phyloP scores from a whole-genome alignment of 192 early-diverging fungal species.

The Coemansia sp. region DNA sequence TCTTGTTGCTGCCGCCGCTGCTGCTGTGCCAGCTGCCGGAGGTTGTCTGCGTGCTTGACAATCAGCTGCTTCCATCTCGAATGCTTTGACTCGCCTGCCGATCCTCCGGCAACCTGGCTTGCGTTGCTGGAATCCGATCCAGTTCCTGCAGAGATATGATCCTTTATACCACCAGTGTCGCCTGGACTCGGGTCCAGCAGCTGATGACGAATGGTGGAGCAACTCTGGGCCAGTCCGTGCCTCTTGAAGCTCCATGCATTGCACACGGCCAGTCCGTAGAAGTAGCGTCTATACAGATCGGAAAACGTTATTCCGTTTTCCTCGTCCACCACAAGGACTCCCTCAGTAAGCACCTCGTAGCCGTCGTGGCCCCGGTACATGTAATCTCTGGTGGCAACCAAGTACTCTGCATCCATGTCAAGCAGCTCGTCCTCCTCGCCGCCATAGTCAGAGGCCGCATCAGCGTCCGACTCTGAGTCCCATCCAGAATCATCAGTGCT shows the following conservation, averaged over 20 bases:
- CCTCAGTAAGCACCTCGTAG: constrained; percentile 49
- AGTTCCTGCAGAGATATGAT: neutral
- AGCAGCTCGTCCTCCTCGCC: constrained; percentile 50
- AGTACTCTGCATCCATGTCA: constrained; percentile 55
- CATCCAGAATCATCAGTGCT: constrained; percentile 13
- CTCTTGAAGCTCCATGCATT: constrained; percentile 56
- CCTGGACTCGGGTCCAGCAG: neutral
- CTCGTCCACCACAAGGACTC: constrained; percentile 60
- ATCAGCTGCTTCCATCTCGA: constrained; percentile 37
- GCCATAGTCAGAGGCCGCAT: constrained; percentile 34
- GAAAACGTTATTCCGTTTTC: constrained; percentile 63
- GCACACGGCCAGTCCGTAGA: constrained; percentile 61
- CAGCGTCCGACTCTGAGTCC: constrained; percentile 26
- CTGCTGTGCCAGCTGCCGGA: constrained; percentile 24
- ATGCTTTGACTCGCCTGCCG: neutral
- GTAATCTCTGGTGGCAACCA: constrained; percentile 62
- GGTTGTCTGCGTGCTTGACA: constrained; percentile 38
- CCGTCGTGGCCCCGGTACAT: constrained; percentile 67
- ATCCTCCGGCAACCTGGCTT: neutral
- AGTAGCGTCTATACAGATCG: constrained; percentile 59
- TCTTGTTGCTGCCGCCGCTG: neutral
- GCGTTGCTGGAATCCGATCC: neutral
- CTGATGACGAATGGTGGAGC: constrained; percentile 22
- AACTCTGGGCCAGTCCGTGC: constrained; percentile 27
- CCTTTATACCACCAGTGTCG: neutral